Evolutionary conservation across 148 eudicot species (phyloP), one percentile per base, ranked within the genome.

Genomic region (Cornus florida): DNA sequence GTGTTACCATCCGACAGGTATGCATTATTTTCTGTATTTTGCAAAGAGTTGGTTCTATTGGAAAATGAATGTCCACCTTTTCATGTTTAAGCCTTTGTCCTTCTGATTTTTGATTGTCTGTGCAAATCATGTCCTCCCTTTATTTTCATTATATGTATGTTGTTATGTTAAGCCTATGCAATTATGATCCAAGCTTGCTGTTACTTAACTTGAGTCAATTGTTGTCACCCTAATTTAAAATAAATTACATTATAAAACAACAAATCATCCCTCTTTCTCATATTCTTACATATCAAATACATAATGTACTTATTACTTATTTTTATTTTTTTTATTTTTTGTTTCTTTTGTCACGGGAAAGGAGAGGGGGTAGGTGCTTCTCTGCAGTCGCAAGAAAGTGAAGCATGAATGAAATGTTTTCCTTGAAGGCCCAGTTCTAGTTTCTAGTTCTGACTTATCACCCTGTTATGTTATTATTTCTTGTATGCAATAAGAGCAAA

Each of bases 1-100:
- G 97, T 39, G 82, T 90, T 78, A 46, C 78, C 20, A 84, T 95
- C 77, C 87, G 97, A 65, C 92, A 91, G 98, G 98, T 95, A 56
- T 7, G 82, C 68, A 19, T 75, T 53, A 53, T 53, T 53, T 53
- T 53, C 2, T 53, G 19, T 53, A 53, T 53, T 53, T 53, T 53
- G 14, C 14, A 2, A 53, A 2, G 59, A 16, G 59, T 53, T 14
- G 19, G 59, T 53, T 53, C 59, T 48, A 0, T 48, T 48, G 53
- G 53, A 48, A 48, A 48, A 48, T 48, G 10, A 48, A 48, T 48
- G 53, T 1, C 1, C 9, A 3, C 53, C 53, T 8, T 48, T 48
- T 48, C 53, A 48, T 46, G 53, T 2, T 46, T 46, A 46, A 57
- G 19, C 20, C 19, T 57, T 57, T 57, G 19, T 16, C 64, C 64